Conservation (phyloP, 1,284 basidiomycete genomes). For the Coniferiporia weirii region DNA sequence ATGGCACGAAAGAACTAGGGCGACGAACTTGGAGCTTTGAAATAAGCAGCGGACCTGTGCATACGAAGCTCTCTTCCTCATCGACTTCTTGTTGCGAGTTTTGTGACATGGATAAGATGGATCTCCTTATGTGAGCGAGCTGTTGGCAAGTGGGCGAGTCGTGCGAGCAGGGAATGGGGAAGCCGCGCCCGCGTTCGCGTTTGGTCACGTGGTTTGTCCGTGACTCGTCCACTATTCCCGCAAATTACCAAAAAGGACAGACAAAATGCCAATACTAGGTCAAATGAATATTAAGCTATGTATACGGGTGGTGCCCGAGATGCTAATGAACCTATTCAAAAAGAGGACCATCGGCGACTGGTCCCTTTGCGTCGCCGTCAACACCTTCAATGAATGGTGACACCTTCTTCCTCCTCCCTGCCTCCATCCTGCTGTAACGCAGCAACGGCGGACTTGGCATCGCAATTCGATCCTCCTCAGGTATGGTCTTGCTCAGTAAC, state of each 20-base stretch:
- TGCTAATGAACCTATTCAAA: conserved; percentile 5
- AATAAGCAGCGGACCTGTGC: conserved; percentile 73
- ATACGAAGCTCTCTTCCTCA: conserved; percentile 52
- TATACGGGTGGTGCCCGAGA: neutral
- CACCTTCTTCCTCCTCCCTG: conserved; percentile 13
- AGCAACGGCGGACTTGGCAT: conserved; percentile 13
- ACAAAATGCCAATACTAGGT: neutral
- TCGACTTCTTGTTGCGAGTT: conserved; percentile 46
- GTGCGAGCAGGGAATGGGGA: neutral
- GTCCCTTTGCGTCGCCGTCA: conserved; percentile 4
- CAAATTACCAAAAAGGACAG: neutral
- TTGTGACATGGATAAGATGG: conserved; percentile 35
- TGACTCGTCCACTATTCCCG: neutral
- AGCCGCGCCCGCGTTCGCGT: neutral
- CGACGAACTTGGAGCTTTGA: conserved; percentile 57
- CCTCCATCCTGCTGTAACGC: conserved; percentile 11
- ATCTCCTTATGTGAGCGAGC: too few species aligned
- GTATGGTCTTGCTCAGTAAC: conserved; percentile 39
- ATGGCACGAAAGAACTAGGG: conserved; percentile 16
- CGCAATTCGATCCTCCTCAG: conserved; percentile 14
- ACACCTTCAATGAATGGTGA: conserved; percentile 13
- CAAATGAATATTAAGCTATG: too few species aligned
- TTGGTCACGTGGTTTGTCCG: neutral
- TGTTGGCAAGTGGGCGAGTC: neutral
- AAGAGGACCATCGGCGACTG: neutral